Conservation (phyloP, 179 eudicot genomes). For the Beta lomatogona region DNA sequence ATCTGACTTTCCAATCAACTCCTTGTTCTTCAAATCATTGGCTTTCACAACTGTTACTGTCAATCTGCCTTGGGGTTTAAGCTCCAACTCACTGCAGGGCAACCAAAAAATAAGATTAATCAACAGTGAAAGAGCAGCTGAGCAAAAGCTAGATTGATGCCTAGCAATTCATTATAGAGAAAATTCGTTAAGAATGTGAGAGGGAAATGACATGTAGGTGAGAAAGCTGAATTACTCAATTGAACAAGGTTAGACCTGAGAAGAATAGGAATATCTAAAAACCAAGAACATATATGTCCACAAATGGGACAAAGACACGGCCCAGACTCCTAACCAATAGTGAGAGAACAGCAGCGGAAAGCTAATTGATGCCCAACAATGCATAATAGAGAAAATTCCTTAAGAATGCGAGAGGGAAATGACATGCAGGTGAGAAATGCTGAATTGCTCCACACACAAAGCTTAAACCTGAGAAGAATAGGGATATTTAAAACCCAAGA, state of each 20-base stretch:
- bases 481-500: no score
- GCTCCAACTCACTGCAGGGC: conserved; percentile 87
- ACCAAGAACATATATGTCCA: no score
- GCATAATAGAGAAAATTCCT: not conserved
- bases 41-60: conserved; percentile 82
- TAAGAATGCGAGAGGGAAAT: not conserved
- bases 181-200: no score
- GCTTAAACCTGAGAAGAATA: not conserved
- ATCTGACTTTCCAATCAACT: conserved; percentile 93
- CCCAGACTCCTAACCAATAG: not conserved
- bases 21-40: conserved; percentile 82
- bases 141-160: no score
- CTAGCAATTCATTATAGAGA: no score
- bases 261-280: no score
- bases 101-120: not conserved
- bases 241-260: no score
- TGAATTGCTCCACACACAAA: not conserved
- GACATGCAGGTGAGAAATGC: not conserved
- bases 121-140: not conserved
- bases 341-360: not conserved
- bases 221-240: no score
- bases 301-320: no score
- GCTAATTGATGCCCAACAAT: not conserved
- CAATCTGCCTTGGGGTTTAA: conserved; percentile 86
- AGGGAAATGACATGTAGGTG: no score